Base-by-base conservation (phyloP, 768 basidiomycete genomes). In the Naganishia onofrii region DNA sequence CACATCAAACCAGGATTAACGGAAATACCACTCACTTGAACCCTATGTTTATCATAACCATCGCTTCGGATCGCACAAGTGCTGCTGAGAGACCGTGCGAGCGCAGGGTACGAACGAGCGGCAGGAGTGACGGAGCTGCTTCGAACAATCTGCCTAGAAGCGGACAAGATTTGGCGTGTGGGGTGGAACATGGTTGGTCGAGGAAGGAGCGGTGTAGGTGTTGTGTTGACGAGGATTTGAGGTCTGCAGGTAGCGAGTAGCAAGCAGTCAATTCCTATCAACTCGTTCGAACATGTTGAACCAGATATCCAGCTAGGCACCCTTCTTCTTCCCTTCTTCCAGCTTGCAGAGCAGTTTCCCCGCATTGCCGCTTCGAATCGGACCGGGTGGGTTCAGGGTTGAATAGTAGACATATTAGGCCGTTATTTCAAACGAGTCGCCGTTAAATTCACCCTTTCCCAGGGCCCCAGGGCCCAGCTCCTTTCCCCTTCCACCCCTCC, bases 41-140 rank as follows among this genome's bases (percentile, higher is more conserved):
- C 60, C 23, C 60, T 42, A 29, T 63, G 60, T 42, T 63, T 63
- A 42, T 63, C 60, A 26, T 63, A 63, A 15, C 42, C 60, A 63
- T 63, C 60, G 36, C 26, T 13, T 36, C 60, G 60, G n/a, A 44
- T 1, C 3, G 10, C 1, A 15, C n/a, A 42, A 26, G 60, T 63
- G 48, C 48, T 51, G 48, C 7, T 51, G 48, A 51, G 48, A 12
- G 48, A 51, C 4, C 48, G 48, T 51, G 48, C 48, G n/a, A 51
- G 13, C 60, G 60, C 42, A 23, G 38, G 36, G 23, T 42, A 63
- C 2, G 17, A 13, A 42, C 60, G 60, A n/a, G 26, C 36, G 34
- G 57, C 57, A 6, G 60, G 23, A 44, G 28, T 42, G 23, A 21
- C 26, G 23, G 23, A 9, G 23, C 29, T 29, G 10, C 9, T 15